Evolutionary conservation across 139 green algal genomes (phyloP).

Genomic region (Chlamydomonas sphaeroides): DNA sequence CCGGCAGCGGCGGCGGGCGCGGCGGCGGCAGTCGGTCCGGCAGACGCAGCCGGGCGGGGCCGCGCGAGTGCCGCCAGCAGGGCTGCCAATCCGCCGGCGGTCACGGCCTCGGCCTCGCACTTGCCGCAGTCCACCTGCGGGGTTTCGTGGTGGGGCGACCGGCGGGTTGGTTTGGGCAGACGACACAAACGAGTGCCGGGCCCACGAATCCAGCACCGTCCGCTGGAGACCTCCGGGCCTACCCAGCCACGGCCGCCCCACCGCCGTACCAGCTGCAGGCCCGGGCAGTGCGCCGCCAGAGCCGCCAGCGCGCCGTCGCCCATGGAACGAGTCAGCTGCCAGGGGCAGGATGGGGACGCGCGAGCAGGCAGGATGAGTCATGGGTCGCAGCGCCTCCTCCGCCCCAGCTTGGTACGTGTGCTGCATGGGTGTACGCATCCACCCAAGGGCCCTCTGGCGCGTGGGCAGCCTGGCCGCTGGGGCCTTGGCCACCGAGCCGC

Average conservation of each 20-base stretch:
- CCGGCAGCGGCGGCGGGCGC: too few species aligned
- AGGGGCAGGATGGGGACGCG: too few species aligned
- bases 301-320: conserved; percentile 11
- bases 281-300: conserved; percentile 19
- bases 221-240: neutral
- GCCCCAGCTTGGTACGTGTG: too few species aligned
- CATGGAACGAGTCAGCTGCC: conserved; percentile 33
- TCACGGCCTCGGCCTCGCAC: conserved; percentile 3
- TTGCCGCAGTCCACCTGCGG: conserved; percentile 36
- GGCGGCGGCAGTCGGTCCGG: too few species aligned
- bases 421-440: too few species aligned
- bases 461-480: too few species aligned
- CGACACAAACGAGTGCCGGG: neutral
- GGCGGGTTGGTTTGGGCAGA: neutral
- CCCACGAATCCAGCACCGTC: neutral
- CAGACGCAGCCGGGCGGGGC: neutral
- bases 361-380: too few species aligned
- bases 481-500: too few species aligned
- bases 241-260: neutral
- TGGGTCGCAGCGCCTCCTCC: too few species aligned
- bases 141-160: too few species aligned
- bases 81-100: neutral
- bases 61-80: neutral
- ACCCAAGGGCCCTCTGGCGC: too few species aligned
- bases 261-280: neutral